These are phyloP conservation scores for Boletus rubropictus DNA, from an alignment of 768 basidiomycete genomes.

Conservation along the genomic window DNA sequence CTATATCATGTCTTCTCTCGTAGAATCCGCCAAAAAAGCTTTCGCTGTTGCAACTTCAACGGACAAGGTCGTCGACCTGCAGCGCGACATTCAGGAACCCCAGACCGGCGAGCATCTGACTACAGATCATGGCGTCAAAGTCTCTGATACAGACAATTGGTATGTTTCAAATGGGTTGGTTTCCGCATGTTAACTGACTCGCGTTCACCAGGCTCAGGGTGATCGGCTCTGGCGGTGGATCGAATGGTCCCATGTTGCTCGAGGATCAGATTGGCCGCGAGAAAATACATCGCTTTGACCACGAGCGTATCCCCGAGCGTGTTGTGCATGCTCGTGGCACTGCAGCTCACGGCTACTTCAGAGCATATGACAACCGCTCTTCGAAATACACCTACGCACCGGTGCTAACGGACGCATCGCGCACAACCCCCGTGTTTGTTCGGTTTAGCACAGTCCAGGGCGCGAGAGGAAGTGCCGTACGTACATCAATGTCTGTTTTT, in stretches of 20 bases:
- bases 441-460: conserved; percentile 87
- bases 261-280: conserved; percentile 72
- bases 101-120: conserved; percentile 34
- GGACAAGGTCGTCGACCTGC: conserved; percentile 21
- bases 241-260: conserved; percentile 66
- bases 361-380: conserved; percentile 60
- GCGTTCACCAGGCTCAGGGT: conserved; percentile 48
- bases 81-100: conserved; percentile 23
- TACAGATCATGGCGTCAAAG: conserved; percentile 55
- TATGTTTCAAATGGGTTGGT: conserved; percentile 15
- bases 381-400: conserved; percentile 65
- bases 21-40: conserved; percentile 13
- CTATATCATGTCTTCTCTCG: conserved; percentile 11
- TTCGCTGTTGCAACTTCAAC: conserved; percentile 9
- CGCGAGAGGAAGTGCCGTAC: conserved; percentile 72
- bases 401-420: conserved; percentile 66
- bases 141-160: conserved; percentile 66
- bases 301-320: conserved; percentile 87
- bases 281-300: conserved; percentile 77
- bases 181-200: conserved; percentile 5
- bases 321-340: conserved; percentile 68
- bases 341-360: conserved; percentile 82
- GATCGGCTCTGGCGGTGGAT: conserved; percentile 34
- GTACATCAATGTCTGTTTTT: conserved; percentile 16
- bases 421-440: conserved; percentile 71